Conservation (phyloP, 1,284 basidiomycete genomes). For the Austroboletus niveus region DNA sequence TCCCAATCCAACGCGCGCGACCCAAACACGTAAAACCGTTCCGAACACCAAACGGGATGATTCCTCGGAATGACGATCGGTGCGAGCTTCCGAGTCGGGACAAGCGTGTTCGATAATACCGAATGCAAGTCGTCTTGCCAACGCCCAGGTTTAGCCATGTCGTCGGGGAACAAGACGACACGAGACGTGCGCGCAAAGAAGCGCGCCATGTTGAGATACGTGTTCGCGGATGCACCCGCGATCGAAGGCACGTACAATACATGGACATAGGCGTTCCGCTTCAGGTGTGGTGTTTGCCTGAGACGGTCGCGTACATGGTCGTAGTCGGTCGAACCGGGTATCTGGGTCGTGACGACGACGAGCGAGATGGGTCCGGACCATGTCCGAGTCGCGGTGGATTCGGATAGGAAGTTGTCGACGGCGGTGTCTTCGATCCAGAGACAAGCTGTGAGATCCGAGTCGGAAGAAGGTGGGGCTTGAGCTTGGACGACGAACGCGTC, state of each 20-base stretch:
- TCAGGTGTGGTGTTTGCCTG: slow-evolving; percentile 15
- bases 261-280: slow-evolving; percentile 41
- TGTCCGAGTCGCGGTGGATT: slow-evolving; percentile 23
- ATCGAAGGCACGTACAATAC: slow-evolving; percentile 43
- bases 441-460: slow-evolving; percentile 45
- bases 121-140: too few species aligned
- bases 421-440: slow-evolving; percentile 46
- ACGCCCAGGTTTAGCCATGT: slow-evolving; percentile 13
- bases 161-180: slow-evolving; percentile 53
- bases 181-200: slow-evolving; percentile 51
- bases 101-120: slow-evolving; percentile 8
- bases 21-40: slow-evolving; percentile 48
- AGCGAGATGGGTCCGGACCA: slow-evolving; percentile 62
- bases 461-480: neutral
- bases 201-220: slow-evolving; percentile 61
- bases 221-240: slow-evolving; percentile 45
- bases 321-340: slow-evolving; percentile 33
- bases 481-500: slow-evolving; percentile 25
- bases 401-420: slow-evolving; percentile 33
- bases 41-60: slow-evolving; percentile 61
- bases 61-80: slow-evolving; percentile 49
- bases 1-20: slow-evolving; percentile 56
- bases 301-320: slow-evolving; percentile 27
- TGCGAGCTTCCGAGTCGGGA: slow-evolving; percentile 38
- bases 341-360: slow-evolving; percentile 42